These are phyloP conservation scores for Diplocarpon mali DNA, from an alignment of 2,329 filamentous ascomycete genomes.

Conservation along the genomic window DNA sequence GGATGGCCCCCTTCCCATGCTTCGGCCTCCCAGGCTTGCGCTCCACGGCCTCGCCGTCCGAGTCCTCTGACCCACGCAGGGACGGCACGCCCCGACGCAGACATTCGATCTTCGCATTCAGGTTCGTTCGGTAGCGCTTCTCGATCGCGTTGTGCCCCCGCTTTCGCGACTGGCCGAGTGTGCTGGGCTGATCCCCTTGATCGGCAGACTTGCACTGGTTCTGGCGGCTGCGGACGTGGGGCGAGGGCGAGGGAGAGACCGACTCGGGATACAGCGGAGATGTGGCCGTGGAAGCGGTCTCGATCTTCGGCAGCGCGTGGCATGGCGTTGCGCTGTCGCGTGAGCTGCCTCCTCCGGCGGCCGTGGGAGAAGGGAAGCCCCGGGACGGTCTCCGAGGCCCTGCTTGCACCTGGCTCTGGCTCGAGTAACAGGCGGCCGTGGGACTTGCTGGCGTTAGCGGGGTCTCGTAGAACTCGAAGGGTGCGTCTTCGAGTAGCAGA, in stretches of 20 bases:
- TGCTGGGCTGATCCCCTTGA: slow-evolving; percentile 2
- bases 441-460: background rate
- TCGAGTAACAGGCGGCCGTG: background rate
- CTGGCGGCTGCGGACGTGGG: slow-evolving; percentile 5
- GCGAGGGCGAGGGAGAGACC: slow-evolving; percentile 6
- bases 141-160: slow-evolving; percentile 13
- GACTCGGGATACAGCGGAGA: slow-evolving; percentile 2
- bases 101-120: slow-evolving; percentile 17
- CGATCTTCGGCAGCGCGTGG: background rate
- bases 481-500: slow-evolving; percentile 6
- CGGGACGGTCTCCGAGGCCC: slow-evolving; percentile 2
- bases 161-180: slow-evolving; percentile 11
- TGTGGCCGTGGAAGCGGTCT: slow-evolving; percentile 1
- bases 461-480: slow-evolving; percentile 8
- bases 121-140: slow-evolving; percentile 17
- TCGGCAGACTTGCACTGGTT: slow-evolving; percentile 9
- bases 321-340: slow-evolving; percentile 13
- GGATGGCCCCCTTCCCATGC: slow-evolving; percentile 17
- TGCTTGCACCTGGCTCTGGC: background rate
- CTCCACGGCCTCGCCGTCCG: slow-evolving; percentile 5
- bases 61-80: slow-evolving; percentile 3
- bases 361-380: slow-evolving; percentile 8
- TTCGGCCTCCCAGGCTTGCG: slow-evolving; percentile 9
- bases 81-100: slow-evolving; percentile 11
- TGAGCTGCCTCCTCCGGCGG: slow-evolving; percentile 7